A percentile compares a stretch with the other conserved stretches of the same genome.
Conservation (phyloP, 2,329 filamentous ascomycete genomes). For the Fusarium praegraminearum region DNA sequence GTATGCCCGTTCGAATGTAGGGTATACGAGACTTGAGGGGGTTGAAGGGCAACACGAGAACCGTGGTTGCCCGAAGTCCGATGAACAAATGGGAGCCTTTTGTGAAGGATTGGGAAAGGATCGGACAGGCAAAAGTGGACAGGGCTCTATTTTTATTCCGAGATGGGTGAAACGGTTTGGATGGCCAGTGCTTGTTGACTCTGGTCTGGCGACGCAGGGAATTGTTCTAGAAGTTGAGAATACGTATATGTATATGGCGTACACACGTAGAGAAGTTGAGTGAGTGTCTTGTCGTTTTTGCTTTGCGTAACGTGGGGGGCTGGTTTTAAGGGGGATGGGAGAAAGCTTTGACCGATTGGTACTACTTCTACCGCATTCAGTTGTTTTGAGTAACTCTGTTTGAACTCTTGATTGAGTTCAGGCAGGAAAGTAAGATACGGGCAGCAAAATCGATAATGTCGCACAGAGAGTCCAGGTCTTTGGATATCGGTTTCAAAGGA, state of each 20-base stretch:
- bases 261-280: slow-evolving; percentile 15
- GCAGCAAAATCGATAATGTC: neutral
- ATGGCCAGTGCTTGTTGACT: slow-evolving; percentile 10
- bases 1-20: slow-evolving; percentile 9
- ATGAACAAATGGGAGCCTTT: slow-evolving; percentile 18
- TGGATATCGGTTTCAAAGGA: slow-evolving; percentile 2
- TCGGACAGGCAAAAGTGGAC: slow-evolving; percentile 18
- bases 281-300: slow-evolving; percentile 28
- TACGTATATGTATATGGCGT: slow-evolving; percentile 15
- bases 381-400: slow-evolving; percentile 21
- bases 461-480: slow-evolving; percentile 10
- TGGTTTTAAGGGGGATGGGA: slow-evolving; percentile 22
- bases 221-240: slow-evolving; percentile 40
- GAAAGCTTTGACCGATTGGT: slow-evolving; percentile 43
- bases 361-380: slow-evolving; percentile 32
- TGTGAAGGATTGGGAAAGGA: slow-evolving; percentile 18
- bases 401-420: slow-evolving; percentile 1
- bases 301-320: slow-evolving; percentile 39
- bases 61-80: slow-evolving; percentile 18
- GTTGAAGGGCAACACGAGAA: slow-evolving; percentile 34
- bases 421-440: neutral
- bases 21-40: slow-evolving; percentile 22
- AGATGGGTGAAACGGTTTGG: slow-evolving; percentile 8
- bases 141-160: slow-evolving; percentile 27
- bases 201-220: slow-evolving; percentile 25